Conservation (phyloP, 169 alveolate genomes). For the Babesia sp. region DNA sequence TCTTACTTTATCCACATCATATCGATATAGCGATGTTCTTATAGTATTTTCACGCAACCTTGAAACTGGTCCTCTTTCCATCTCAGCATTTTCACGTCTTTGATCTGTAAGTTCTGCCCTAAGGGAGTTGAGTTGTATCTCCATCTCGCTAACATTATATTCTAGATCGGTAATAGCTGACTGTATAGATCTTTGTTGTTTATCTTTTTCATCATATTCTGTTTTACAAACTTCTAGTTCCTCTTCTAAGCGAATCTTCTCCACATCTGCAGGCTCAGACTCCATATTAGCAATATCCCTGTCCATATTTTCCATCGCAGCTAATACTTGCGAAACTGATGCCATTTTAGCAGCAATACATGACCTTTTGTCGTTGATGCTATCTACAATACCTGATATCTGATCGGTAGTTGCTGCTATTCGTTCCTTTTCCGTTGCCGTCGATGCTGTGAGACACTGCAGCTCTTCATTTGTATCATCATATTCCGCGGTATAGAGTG, state of each 20-base stretch:
- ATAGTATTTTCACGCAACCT: not conserved
- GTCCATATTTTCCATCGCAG: slow-evolving; percentile 48
- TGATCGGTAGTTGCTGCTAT: slow-evolving; percentile 46
- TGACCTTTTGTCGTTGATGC: slow-evolving; percentile 53
- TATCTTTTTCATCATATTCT: slow-evolving; percentile 42
- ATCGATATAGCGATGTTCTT: slow-evolving; percentile 27
- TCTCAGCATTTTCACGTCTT: slow-evolving; percentile 43
- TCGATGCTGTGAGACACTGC: slow-evolving; percentile 24
- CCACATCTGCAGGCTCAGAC: slow-evolving; percentile 27
- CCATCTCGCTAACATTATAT: slow-evolving; percentile 25
- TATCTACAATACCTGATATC: slow-evolving; percentile 38
- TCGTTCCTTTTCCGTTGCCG: slow-evolving; percentile 41
- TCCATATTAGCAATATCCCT: slow-evolving; percentile 22
- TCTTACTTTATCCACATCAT: slow-evolving; percentile 41
- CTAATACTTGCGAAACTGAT: slow-evolving; percentile 47
- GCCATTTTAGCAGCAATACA: slow-evolving; percentile 30
- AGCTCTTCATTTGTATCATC: slow-evolving; percentile 41
- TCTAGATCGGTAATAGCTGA: slow-evolving; percentile 24
- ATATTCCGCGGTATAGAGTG: slow-evolving; percentile 5
- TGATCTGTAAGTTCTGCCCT: slow-evolving; percentile 47
- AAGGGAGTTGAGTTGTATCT: slow-evolving; percentile 25
- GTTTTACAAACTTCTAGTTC: slow-evolving; percentile 27
- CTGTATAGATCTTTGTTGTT: slow-evolving; percentile 4
- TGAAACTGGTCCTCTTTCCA: not conserved
- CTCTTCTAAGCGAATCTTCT: slow-evolving; percentile 14